phyloP scores from a whole-genome alignment of 2,329 filamentous ascomycete species.

The Myriosclerotinia curreyana region DNA sequence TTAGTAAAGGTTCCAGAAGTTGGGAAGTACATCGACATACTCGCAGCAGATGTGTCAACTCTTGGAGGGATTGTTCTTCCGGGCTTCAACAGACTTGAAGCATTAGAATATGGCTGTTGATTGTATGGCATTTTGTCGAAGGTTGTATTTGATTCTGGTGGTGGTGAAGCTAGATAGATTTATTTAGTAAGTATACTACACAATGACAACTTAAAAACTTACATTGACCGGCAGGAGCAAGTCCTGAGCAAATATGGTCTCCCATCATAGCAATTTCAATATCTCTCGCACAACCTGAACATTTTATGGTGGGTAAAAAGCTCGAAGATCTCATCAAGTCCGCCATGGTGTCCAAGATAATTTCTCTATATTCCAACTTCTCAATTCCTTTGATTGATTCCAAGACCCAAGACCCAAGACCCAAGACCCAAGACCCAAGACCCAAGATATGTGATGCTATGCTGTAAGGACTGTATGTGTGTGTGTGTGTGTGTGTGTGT shows the following conservation, averaged over 20 bases:
- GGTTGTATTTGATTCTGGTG: conserved; percentile 32
- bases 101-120: conserved; percentile 29
- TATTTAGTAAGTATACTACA: conserved; percentile 22
- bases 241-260: conserved; percentile 68
- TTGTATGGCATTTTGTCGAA: conserved; percentile 33
- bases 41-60: conserved; percentile 53
- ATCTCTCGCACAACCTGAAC: conserved; percentile 72
- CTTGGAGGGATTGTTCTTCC: conserved; percentile 45
- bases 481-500: not conserved
- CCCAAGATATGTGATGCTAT: not conserved
- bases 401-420: no score
- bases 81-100: conserved; percentile 40
- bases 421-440: no score
- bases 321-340: conserved; percentile 51
- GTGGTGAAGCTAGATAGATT: conserved; percentile 33
- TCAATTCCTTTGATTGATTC: conserved; percentile 14
- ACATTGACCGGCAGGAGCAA: conserved; percentile 48
- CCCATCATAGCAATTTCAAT: conserved; percentile 85
- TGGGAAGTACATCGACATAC: conserved; percentile 41
- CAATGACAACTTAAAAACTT: conserved; percentile 21
- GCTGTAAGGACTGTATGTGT: not conserved
- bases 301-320: conserved; percentile 82
- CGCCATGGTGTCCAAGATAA: conserved; percentile 28
- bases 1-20: conserved; percentile 11
- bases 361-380: not conserved